Evolutionary conservation across 1,284 basidiomycete species (phyloP).

Genomic region (Pterula multifida): DNA sequence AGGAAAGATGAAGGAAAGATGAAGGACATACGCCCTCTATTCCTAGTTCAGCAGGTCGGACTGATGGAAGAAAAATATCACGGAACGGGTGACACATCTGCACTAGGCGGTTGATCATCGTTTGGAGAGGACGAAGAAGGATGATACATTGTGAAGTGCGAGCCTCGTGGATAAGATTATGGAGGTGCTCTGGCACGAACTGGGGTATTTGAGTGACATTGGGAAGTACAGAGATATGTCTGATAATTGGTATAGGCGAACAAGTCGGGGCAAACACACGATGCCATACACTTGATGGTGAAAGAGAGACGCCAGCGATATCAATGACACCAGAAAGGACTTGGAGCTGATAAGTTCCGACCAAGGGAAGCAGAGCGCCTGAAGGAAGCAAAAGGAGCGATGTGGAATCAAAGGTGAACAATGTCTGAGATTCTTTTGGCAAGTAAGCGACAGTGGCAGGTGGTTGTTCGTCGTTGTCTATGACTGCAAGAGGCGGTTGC

Average conservation of each 20-base stretch:
- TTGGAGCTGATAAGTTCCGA: not conserved
- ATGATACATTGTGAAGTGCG: not conserved
- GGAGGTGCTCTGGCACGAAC: conserved; percentile 13
- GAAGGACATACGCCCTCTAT: not conserved
- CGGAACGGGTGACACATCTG: not conserved
- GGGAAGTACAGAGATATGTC: conserved; percentile 17
- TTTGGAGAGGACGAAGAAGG: not conserved
- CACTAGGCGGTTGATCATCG: not conserved
- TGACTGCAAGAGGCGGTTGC: not conserved
- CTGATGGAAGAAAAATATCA: not conserved
- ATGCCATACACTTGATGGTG: conserved; percentile 16
- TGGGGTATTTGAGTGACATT: conserved; percentile 15
- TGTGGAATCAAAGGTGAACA: not conserved
- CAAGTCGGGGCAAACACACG: conserved; percentile 54
- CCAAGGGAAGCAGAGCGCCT: not conserved
- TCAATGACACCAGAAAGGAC: not conserved
- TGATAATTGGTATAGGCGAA: conserved; percentile 49
- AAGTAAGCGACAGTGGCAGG: conserved; percentile 3
- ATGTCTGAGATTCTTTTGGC: not conserved
- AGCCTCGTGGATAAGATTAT: conserved; percentile 12
- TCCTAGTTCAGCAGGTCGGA: not conserved
- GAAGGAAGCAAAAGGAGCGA: not conserved
- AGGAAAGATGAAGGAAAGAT: not conserved
- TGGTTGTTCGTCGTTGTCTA: not conserved
- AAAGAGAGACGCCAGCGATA: not conserved